Evolutionary conservation across 78 protist genomes (phyloP).

Genomic region (Tieghemostelium lacteum): DNA sequence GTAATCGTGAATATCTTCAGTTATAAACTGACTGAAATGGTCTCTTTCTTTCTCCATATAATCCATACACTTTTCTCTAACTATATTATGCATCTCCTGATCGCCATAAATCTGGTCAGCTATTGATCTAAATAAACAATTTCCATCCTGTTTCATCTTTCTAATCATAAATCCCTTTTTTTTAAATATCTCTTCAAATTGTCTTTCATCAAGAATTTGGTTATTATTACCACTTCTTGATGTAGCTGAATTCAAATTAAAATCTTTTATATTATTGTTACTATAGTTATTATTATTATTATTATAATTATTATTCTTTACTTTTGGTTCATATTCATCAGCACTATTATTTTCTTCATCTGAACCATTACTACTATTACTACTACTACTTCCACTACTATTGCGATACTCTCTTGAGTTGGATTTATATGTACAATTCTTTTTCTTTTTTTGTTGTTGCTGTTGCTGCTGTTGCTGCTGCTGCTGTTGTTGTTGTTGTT

Average conservation of each 20-base stretch:
- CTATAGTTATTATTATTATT: not conserved
- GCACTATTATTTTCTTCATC: constrained; percentile 79
- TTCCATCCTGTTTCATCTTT: constrained; percentile 85
- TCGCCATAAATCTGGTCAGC: constrained; percentile 88
- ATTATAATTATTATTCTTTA: constrained; percentile 7
- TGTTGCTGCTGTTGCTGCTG: not conserved
- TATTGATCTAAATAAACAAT: constrained; percentile 83
- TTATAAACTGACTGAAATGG: constrained; percentile 84
- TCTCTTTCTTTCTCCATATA: constrained; percentile 80
- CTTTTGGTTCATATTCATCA: constrained; percentile 57
- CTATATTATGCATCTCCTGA: constrained; percentile 80
- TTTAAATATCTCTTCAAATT: constrained; percentile 69
- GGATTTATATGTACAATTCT: not conserved
- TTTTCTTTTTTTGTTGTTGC: constrained; percentile 3
- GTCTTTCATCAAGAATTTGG: constrained; percentile 21
- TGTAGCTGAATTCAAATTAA: too few species aligned
- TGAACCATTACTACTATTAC: not conserved
- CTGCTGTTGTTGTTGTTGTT: constrained; percentile 7
- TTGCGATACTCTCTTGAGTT: not conserved
- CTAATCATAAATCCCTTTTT: constrained; percentile 45
- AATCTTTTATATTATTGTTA: not conserved
- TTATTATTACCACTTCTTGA: not conserved
- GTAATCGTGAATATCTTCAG: constrained; percentile 83
- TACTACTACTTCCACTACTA: constrained; percentile 2
- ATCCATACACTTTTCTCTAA: constrained; percentile 81